These are phyloP conservation scores for Pseudopithomyces maydicus DNA, from an alignment of 2,329 filamentous ascomycete genomes.

Conservation along the genomic window DNA sequence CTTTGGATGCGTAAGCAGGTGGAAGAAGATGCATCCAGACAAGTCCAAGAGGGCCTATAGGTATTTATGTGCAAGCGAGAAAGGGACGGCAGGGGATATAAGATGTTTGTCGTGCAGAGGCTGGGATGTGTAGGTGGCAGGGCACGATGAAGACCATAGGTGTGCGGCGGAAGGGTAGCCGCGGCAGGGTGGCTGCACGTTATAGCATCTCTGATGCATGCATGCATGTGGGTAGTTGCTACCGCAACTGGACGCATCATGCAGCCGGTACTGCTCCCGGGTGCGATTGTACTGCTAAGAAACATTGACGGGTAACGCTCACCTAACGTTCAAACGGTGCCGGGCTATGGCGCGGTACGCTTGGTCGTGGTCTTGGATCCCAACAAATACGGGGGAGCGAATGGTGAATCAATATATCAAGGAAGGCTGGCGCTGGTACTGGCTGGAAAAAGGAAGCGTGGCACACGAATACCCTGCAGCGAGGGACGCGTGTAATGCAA, in stretches of 20 bases:
- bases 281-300: not conserved
- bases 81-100: slow-evolving; percentile 4
- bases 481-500: not conserved
- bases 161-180: not conserved
- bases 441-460: not conserved
- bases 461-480: not conserved
- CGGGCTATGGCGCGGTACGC: not conserved
- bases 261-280: not conserved
- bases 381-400: not conserved
- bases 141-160: not conserved
- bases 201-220: not conserved
- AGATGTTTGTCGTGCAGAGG: not conserved
- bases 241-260: not conserved
- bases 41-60: not conserved
- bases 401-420: not conserved
- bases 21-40: not conserved
- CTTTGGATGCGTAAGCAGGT: slow-evolving; percentile 22
- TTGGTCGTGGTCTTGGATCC: not conserved
- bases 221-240: not conserved
- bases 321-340: slow-evolving; percentile 7
- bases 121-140: slow-evolving; percentile 2
- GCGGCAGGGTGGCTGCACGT: not conserved
- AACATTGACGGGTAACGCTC: slow-evolving; percentile 3
- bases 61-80: slow-evolving; percentile 5
- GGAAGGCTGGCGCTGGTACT: not conserved